Base-by-base conservation (phyloP, 257 asterid species). In the Solanum tacnaense region DNA sequence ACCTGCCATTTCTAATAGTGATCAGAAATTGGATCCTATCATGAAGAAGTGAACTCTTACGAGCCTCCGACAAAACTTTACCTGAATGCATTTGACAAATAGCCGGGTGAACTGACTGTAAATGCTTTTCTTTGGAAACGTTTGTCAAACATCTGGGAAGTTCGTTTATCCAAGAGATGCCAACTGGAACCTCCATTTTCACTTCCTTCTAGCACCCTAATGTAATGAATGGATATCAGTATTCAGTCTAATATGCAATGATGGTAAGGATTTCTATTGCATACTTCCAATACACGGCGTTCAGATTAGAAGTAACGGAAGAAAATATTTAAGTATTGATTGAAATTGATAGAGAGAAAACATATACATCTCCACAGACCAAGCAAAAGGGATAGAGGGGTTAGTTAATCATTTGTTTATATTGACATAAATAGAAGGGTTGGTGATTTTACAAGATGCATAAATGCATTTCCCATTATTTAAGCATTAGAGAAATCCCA, bases 201-300 rank as follows among this genome's bases (percentile, higher is more conserved):
- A 89, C 99, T 95, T 91, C 98, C 98, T 94, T 97, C 99, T 18
- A 97, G 71, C 87, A 93, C 89, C 99, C 99, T 97, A 85, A 16
- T 8, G 87, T 65, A 84, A 89, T 76, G n/a, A 87, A 84, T 76
- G 84, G 88, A 68, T 88, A 36, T 8, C 56, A 34, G 82, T 35
- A 9, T 73, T 76, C 73, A 68, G n/a, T 34, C 67, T 46, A 82
- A 78, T 71, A 49, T 13, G 5, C 31, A 82, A 29, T 18, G 44
- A 49, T 18, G 25, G 6, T 20, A 49, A 31, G 41, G 70, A 29
- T 46, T 46, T 31, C 68, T 0, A 81, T 44, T 29, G 71, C 44
- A 31, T 9, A 20, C 71, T 82, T 49, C 31, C 70, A 18, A 46
- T 27, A 56, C 65, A 56, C 12, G 5, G 1, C 2, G 25, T 56